Evolutionary conservation across 2,329 filamentous ascomycete genomes (phyloP).

Genomic region (Aspergillus texensis): DNA sequence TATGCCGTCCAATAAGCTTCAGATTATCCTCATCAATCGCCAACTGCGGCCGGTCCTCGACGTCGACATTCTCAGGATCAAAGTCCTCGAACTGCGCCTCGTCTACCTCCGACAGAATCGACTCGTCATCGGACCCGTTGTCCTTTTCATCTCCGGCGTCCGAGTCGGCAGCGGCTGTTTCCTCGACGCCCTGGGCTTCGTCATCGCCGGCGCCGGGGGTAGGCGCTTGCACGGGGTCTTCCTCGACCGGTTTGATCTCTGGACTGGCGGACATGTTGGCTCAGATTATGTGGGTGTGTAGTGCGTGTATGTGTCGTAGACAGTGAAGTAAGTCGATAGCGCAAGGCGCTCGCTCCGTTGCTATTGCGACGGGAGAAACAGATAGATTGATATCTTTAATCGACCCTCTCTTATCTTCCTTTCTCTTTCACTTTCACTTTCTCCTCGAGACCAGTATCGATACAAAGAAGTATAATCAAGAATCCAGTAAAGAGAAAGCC

Average conservation of each 20-base stretch:
- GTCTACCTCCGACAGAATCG: conserved; percentile 65
- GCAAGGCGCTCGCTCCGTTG: conserved; percentile 4
- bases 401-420: neutral
- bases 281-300: neutral
- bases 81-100: conserved; percentile 68
- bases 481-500: neutral
- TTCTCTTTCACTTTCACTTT: neutral
- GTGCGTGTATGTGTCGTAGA: conserved; percentile 1
- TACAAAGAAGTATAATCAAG: conserved; percentile 8
- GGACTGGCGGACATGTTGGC: conserved; percentile 44
- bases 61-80: conserved; percentile 61
- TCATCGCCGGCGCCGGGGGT: conserved; percentile 30
- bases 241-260: conserved; percentile 29
- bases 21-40: conserved; percentile 65
- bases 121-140: conserved; percentile 61
- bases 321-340: neutral
- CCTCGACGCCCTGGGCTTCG: conserved; percentile 13
- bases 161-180: conserved; percentile 5
- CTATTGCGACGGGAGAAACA: neutral
- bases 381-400: neutral
- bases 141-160: conserved; percentile 35
- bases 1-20: conserved; percentile 63
- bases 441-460: neutral
- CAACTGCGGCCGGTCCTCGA: conserved; percentile 61
- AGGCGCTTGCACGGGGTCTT: conserved; percentile 29